These are phyloP conservation scores for Metschnikowia baotianmanensis DNA, from an alignment of 805 yeast genomes.

Conservation along the genomic window DNA sequence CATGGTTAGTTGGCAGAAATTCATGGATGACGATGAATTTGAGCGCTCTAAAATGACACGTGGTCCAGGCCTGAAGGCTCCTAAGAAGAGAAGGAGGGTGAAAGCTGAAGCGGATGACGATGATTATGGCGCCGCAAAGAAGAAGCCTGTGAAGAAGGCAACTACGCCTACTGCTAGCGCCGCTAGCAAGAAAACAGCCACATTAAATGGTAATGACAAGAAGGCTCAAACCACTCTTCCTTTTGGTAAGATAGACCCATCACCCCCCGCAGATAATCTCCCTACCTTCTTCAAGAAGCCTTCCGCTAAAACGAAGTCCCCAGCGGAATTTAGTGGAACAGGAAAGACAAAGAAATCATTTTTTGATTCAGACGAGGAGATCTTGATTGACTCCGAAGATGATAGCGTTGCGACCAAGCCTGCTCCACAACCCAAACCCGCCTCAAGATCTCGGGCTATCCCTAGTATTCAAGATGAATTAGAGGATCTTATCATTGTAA, in stretches of 20 bases:
- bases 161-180: conserved; percentile 1
- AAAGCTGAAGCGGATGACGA: conserved; percentile 16
- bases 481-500: conserved; percentile 14
- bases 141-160: conserved; percentile 12
- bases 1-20: conserved; percentile 60
- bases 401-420: neutral
- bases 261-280: conserved; percentile 11
- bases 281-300: conserved; percentile 18
- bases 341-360: conserved; percentile 12
- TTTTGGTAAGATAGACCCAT: conserved; percentile 4
- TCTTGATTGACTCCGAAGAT: conserved; percentile 11
- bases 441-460: conserved; percentile 1
- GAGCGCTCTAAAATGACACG: conserved; percentile 52
- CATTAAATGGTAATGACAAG: neutral
- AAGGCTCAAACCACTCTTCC: conserved; percentile 14
- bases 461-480: conserved; percentile 17
- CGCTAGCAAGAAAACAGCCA: neutral
- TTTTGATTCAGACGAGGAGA: conserved; percentile 17
- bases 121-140: conserved; percentile 14
- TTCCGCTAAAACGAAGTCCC: neutral
- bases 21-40: conserved; percentile 62
- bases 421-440: conserved; percentile 2
- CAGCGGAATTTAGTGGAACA: neutral
- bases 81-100: conserved; percentile 33
- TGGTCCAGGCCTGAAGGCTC: conserved; percentile 35